Evolutionary conservation across 1,284 basidiomycete genomes (phyloP).

Genomic region (Microbotryum violaceum): DNA sequence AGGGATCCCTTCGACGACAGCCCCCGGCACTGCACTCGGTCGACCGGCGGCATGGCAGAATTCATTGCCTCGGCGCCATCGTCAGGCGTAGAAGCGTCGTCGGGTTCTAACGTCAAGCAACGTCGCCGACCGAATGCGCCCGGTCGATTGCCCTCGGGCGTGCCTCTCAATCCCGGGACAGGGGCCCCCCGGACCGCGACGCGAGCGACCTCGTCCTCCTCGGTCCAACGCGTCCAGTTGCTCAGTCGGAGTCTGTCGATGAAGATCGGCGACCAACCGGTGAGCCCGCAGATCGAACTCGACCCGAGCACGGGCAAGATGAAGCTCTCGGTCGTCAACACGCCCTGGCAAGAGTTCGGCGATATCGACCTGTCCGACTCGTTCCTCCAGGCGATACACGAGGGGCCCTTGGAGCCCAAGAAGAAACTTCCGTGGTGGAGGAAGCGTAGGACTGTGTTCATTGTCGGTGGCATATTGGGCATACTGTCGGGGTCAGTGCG

Average conservation of each 20-base stretch:
- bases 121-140: no score
- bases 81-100: no score
- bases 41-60: no score
- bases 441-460: slow-evolving; percentile 10
- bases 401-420: slow-evolving; percentile 21
- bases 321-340: slow-evolving; percentile 1
- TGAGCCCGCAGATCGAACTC: slow-evolving; percentile 3
- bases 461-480: slow-evolving; percentile 22
- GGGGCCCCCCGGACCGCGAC: no score
- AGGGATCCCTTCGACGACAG: no score
- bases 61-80: no score
- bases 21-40: no score
- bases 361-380: slow-evolving; percentile 20
- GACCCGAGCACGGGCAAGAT: slow-evolving; percentile 13
- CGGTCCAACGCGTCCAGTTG: neutral
- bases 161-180: no score
- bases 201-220: no score
- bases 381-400: slow-evolving; percentile 23
- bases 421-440: slow-evolving; percentile 6
- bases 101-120: no score
- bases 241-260: neutral
- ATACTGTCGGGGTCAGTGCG: slow-evolving; percentile 9
- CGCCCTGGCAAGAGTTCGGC: slow-evolving; percentile 26
- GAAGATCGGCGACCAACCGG: neutral
- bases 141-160: no score